Evolutionary conservation across 139 green algal genomes (phyloP), one percentile per base, ranked within the genome.

Genomic region (Tetraselmis striata): DNA sequence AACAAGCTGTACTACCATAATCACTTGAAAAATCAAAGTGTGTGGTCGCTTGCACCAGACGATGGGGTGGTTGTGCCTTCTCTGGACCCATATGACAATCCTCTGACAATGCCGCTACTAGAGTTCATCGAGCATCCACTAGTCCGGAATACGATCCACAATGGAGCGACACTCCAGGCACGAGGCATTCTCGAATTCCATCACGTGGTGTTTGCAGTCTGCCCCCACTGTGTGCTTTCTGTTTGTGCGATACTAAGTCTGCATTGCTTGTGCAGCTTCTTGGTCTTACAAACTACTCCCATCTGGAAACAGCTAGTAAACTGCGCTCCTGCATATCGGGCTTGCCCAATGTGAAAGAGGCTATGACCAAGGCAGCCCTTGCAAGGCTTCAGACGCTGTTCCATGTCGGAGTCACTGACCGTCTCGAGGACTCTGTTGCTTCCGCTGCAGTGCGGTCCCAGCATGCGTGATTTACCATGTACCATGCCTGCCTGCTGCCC

Each of bases 51-150:
- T 22, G 18, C 32, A 23, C 77, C 29, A 22, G 77, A 58, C 23
- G 29, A 28, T 28, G 32, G 28, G 27, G 27, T 27, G 45, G 45
- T 67, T 18, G 59, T 84, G 76, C 92, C 91, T 0, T 74, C 84
- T 28, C 79, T 95, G 29, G 82, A 98, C 80, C 84, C 93, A 1
- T 98, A 97, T 86, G 80, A 96, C 84, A 98, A 98, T 85, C 75
- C 75, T 0, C 45, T 96, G 22, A 85, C 93, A 79, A 95, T 96
- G 85, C 85, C 92, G 28, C 86, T 98, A 59, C 28, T 82, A 23
- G 92, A 97, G 23, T 98, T 95, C 75, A 84, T 95, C 2, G 79
- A 93, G 83, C 87, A 92, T 27, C 89, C 89, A 0, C 85, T 95
- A 0, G 93, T 93, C 0, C 23, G 82, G 1, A 92, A 98, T 77